Evolutionary conservation across 306 rosid genomes (phyloP), one percentile per base, ranked within the genome.

Genomic region (Geum urbanum): DNA sequence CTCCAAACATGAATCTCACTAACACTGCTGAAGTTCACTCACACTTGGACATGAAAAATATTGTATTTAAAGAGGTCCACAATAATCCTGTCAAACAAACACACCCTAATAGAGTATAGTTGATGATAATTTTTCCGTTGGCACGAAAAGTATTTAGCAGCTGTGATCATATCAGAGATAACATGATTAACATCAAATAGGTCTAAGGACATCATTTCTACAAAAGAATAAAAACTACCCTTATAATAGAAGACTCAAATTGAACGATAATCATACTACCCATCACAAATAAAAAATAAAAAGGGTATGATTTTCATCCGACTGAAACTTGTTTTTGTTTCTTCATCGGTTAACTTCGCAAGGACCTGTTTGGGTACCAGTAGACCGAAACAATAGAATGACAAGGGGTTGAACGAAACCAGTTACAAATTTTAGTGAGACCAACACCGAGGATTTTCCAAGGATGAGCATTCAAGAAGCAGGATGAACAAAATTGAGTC

Each of bases 401-500:
- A 9, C 37, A 49, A 27, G 41, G 9, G 44, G n/a, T 27, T 15
- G 15, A 48, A 49, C 9, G 6, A 6, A 7, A 22, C 41, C 6
- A 1, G 52, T 43, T 22, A 8, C 41, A 69, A 43, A 14, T 69
- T 69, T 9, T 57, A 20, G 41, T 16, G 18, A 22, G 44, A 69
- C 24, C 40, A 40, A 55, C 27, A 54, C 37, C 4, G 3, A 32
- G 37, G 37, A 32, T 32, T 2, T 32, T 32, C 37, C 4, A 32
- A 32, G 37, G 37, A 32, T 32, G 37, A 32, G 37, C 37, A 32
- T 32, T 32, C 37, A 2, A 3, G 37, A 32, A 32, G 37, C 37
- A 32, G 53, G 70, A 49, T 41, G 14, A 45, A 66, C 73, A 70
- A 72, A 27, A 41, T 35, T 18, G 69, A 67, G 49, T 63, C 67